These are phyloP conservation scores for Didymella sp. DNA, from an alignment of 2,329 filamentous ascomycete genomes.

Conservation along the genomic window DNA sequence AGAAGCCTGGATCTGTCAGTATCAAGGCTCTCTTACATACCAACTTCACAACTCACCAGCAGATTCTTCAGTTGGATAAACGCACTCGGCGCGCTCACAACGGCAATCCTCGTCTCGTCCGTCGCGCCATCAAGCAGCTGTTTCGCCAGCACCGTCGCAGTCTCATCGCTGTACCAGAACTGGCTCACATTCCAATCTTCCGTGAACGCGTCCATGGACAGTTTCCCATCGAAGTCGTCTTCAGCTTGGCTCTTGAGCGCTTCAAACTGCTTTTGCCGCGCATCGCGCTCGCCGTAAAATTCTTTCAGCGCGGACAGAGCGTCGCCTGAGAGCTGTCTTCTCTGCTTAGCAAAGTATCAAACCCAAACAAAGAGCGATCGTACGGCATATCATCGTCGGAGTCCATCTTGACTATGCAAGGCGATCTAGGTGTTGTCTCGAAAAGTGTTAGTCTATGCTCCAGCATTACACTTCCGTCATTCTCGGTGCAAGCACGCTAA, in stretches of 20 bases:
- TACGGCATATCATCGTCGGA: constrained; percentile 48
- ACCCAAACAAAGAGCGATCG: constrained; percentile 13
- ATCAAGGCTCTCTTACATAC: background rate
- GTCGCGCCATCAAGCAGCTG: constrained; percentile 70
- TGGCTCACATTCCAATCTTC: constrained; percentile 87
- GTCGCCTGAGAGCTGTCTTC: constrained; percentile 68
- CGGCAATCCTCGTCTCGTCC: constrained; percentile 65
- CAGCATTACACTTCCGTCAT: constrained; percentile 3
- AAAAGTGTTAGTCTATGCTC: constrained; percentile 30
- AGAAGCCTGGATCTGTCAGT: constrained; percentile 32
- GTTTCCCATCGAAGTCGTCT: constrained; percentile 55
- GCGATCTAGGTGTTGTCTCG: constrained; percentile 22
- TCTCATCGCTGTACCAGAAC: constrained; percentile 83
- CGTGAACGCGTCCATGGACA: constrained; percentile 73
- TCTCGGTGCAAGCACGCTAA: constrained; percentile 18
- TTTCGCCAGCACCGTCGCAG: constrained; percentile 67
- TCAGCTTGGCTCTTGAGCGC: constrained; percentile 69
- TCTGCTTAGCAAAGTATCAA: constrained; percentile 26
- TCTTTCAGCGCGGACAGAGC: constrained; percentile 73
- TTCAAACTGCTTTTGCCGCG: constrained; percentile 70
- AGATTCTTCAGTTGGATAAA: constrained; percentile 79
- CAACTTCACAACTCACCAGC: constrained; percentile 56
- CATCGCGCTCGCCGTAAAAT: constrained; percentile 77
- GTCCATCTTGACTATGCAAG: constrained; percentile 32
- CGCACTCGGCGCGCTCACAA: constrained; percentile 77